Evolutionary conservation across 257 asterid species (phyloP).

Genomic region (Rubia yunnanensis): DNA sequence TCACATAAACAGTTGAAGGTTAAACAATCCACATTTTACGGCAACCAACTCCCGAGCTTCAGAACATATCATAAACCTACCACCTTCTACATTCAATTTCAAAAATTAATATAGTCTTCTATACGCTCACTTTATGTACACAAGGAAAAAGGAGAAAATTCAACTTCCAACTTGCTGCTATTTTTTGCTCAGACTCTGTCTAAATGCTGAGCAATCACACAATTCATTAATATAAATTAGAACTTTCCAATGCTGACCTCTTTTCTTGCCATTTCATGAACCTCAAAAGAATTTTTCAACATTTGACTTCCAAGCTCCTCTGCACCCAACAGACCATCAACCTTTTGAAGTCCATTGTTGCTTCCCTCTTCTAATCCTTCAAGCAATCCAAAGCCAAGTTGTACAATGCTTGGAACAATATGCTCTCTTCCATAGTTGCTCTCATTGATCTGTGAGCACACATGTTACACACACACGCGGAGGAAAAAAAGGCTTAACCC

Average conservation of each 20-base stretch:
- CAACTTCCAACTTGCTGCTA: not conserved
- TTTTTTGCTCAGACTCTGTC: not conserved
- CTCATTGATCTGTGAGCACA: conserved; percentile 47
- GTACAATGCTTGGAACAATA: conserved; percentile 72
- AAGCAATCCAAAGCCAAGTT: conserved; percentile 68
- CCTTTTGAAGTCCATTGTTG: conserved; percentile 35
- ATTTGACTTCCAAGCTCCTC: conserved; percentile 63
- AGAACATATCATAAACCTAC: not conserved
- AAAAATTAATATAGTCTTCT: not conserved
- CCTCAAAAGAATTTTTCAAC: conserved; percentile 73
- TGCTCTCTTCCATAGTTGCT: conserved; percentile 80
- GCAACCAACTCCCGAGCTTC: not conserved
- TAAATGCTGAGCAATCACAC: not conserved
- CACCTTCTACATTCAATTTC: not conserved
- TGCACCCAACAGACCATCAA: conserved; percentile 57
- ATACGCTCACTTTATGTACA: not conserved
- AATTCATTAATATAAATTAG: not conserved
- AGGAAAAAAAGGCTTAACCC: not conserved
- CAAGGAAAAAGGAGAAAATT: not conserved
- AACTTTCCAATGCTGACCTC: conserved; percentile 41
- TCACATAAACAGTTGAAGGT: not conserved
- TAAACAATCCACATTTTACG: not conserved
- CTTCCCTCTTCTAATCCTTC: conserved; percentile 61
- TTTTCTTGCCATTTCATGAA: conserved; percentile 78
- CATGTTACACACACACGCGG: not conserved